phyloP scores from a whole-genome alignment of 495 filamentous ascomycete genomes.

The Tuber brumale region DNA sequence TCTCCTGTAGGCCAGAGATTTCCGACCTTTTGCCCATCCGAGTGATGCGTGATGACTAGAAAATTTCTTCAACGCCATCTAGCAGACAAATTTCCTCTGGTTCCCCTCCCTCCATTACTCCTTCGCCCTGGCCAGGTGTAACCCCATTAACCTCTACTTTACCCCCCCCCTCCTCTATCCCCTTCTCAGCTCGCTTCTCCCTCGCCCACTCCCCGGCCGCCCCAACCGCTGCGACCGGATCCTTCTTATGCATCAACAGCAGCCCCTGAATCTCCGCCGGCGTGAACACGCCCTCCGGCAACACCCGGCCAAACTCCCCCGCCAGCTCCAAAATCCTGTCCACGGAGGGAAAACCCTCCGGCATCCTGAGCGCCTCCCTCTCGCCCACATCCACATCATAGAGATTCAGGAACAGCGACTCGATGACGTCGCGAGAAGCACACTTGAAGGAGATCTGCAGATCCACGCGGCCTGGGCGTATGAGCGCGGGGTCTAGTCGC shows the following conservation, averaged over 20 bases:
- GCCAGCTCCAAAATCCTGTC: conserved; percentile 47
- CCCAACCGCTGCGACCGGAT: conserved; percentile 51
- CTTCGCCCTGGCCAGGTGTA: not conserved
- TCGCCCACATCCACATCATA: conserved; percentile 50
- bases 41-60: not conserved
- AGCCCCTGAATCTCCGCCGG: conserved; percentile 67
- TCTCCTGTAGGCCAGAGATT: not conserved
- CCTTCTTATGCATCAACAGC: conserved; percentile 57
- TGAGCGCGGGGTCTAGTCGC: conserved; percentile 63
- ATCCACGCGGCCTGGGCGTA: conserved; percentile 69
- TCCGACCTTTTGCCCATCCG: not conserved
- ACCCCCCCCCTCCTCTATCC: conserved; percentile 29
- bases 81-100: not conserved
- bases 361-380: conserved; percentile 20
- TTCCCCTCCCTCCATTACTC: not conserved
- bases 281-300: conserved; percentile 51
- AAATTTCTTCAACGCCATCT: not conserved
- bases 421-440: conserved; percentile 56
- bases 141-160: not conserved
- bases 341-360: conserved; percentile 21
- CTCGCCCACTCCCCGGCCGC: conserved; percentile 54
- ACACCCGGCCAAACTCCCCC: conserved; percentile 45
- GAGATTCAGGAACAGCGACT: conserved; percentile 65
- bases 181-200: conserved; percentile 47
- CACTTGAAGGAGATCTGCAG: conserved; percentile 64